phyloP scores from a whole-genome alignment of 2,329 filamentous ascomycete species.

The Ophiocordyceps camponoti-saundersi region DNA sequence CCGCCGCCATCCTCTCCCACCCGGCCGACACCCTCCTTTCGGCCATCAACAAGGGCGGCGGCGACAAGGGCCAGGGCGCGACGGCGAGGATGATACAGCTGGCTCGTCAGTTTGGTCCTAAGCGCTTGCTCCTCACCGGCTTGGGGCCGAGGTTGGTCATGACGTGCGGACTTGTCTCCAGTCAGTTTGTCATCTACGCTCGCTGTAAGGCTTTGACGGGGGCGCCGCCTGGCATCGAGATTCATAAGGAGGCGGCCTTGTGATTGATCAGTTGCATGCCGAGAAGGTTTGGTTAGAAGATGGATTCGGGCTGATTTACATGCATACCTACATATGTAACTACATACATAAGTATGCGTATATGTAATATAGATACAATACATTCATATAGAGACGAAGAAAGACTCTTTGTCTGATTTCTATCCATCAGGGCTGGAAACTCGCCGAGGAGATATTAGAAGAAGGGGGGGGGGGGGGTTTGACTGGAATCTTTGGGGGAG shows the following conservation, averaged over 20 bases:
- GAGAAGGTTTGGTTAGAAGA: background rate
- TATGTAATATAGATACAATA: too few relatives aligned
- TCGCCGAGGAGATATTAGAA: too few relatives aligned
- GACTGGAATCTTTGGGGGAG: too few relatives aligned
- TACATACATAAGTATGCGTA: background rate
- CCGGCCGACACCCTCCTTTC: conserved; percentile 55
- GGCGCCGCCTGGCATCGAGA: conserved; percentile 32
- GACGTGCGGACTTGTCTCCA: conserved; percentile 34
- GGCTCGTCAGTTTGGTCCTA: conserved; percentile 31
- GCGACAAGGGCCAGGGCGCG: conserved; percentile 27
- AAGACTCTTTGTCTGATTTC: too few relatives aligned
- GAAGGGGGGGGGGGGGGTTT: too few relatives aligned
- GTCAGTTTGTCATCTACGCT: conserved; percentile 37
- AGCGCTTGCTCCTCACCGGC: conserved; percentile 26
- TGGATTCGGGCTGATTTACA: too few relatives aligned
- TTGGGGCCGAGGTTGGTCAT: conserved; percentile 34
- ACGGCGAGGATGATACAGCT: conserved; percentile 35
- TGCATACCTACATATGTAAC: too few relatives aligned
- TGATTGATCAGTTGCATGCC: conserved; percentile 1
- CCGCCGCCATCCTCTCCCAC: conserved; percentile 75
- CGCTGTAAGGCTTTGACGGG: conserved; percentile 36
- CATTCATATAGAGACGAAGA: too few relatives aligned
- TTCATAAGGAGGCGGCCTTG: conserved; percentile 27
- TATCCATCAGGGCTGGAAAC: too few relatives aligned
- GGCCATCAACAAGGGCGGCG: conserved; percentile 37